Base-by-base conservation (phyloP, 2,329 filamentous ascomycete species). In the Chrysosphaeria jannelii region DNA sequence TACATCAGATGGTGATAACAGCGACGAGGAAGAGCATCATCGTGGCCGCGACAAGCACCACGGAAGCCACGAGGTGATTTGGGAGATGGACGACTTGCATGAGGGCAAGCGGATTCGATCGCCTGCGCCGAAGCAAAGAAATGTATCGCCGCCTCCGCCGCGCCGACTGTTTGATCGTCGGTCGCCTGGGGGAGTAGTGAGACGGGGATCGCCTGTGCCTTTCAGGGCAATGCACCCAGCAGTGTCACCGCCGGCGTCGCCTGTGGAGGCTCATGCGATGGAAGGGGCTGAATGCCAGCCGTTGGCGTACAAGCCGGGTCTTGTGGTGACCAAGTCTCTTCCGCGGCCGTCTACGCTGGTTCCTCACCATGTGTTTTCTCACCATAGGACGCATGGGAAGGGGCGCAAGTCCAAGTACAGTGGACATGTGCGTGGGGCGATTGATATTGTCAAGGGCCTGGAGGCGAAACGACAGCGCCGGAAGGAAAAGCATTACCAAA, bases 371-470 rank as follows among this genome's bases (percentile, higher is more conserved):
- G 16, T 18, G 16, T n/a, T n/a, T n/a, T n/a, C n/a, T n/a, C n/a
- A n/a, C n/a, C n/a, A n/a, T n/a, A n/a, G n/a, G n/a, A n/a, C n/a
- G n/a, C n/a, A n/a, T n/a, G n/a, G n/a, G n/a, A n/a, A n/a, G n/a
- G 23, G 13, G 4, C 38, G 38, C 23, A 36, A 29, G 21, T 19
- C 29, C 13, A 29, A 24, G 7, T 26, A 47, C 27, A 56, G 67
- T 23, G 47, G 62, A 20, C 76, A 85, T 31, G 59, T 75, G 7
- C 71, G 85, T 30, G 76, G 78, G n/a, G 79, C 85, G 17, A 88
- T 97, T 33, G 85, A 93, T 43, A 97, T 91, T 30, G 74, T 91
- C 44, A 89, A 90, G 43, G 85, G 85, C 6, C 58, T 97, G 2
- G 85, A 97, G 48, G 69, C 74, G 45, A 93, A 90, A 50, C 69